Evolutionary conservation across 495 filamentous ascomycete species (phyloP).

Genomic region (Astrothelium subdiscretum): DNA sequence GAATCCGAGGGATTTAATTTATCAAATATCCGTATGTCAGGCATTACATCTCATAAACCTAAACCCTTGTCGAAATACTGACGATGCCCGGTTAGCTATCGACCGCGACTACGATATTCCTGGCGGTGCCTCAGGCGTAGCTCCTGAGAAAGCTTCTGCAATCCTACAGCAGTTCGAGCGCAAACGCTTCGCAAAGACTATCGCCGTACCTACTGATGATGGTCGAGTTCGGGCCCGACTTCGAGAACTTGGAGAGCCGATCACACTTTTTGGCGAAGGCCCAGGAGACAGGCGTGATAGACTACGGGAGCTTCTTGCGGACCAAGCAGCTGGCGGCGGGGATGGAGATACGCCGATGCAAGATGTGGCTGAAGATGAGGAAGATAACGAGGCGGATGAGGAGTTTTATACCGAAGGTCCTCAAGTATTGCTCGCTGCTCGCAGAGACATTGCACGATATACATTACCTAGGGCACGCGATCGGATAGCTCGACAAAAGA

Average conservation of each 20-base stretch:
- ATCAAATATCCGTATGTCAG: slow-evolving; percentile 64
- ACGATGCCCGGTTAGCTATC: slow-evolving; percentile 40
- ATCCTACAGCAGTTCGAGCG: slow-evolving; percentile 83
- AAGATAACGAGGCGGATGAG: slow-evolving; percentile 46
- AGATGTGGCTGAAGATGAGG: slow-evolving; percentile 27
- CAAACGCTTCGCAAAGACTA: slow-evolving; percentile 74
- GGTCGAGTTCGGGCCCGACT: slow-evolving; percentile 67
- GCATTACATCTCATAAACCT: not conserved
- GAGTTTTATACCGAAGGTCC: slow-evolving; percentile 89
- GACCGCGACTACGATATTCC: slow-evolving; percentile 83
- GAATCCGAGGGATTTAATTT: slow-evolving; percentile 49
- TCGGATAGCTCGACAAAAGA: slow-evolving; percentile 61
- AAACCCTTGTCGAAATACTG: not conserved
- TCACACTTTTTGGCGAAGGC: slow-evolving; percentile 92
- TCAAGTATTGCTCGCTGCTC: slow-evolving; percentile 59
- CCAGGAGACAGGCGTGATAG: slow-evolving; percentile 77
- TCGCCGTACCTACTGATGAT: slow-evolving; percentile 95
- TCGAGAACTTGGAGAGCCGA: slow-evolving; percentile 76
- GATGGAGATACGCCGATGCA: slow-evolving; percentile 53
- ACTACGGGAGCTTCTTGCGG: slow-evolving; percentile 67
- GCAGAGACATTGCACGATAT: slow-evolving; percentile 72
- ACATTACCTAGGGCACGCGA: slow-evolving; percentile 73
- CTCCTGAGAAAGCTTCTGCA: slow-evolving; percentile 79
- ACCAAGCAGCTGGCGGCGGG: slow-evolving; percentile 50
- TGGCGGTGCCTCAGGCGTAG: slow-evolving; percentile 56